Conservation (phyloP, 495 filamentous ascomycete genomes). For the Echria macrotheca region DNA sequence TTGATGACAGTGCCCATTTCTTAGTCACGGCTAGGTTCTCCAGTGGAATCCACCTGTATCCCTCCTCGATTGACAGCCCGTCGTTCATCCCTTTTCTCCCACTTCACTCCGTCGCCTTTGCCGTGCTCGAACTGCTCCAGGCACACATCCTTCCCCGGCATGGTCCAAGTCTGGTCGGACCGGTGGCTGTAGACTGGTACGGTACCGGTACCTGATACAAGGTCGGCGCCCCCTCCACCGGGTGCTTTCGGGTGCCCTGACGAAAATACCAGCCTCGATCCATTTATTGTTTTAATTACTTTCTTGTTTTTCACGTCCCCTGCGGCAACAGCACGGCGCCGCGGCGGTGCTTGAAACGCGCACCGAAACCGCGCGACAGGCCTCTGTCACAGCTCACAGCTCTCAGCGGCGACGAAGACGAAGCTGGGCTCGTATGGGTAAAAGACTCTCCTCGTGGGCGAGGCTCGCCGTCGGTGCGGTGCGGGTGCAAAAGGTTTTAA, state of each 20-base stretch:
- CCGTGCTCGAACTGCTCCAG: too few species aligned
- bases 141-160: too few species aligned
- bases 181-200: not conserved
- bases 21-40: not conserved
- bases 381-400: conserved; percentile 13
- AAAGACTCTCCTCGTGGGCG: conserved; percentile 8
- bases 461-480: not conserved
- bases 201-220: conserved; percentile 6
- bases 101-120: not conserved
- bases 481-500: conserved; percentile 11
- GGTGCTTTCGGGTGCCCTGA: conserved; percentile 16
- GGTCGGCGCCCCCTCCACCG: conserved; percentile 1
- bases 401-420: not conserved
- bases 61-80: not conserved
- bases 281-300: conserved; percentile 1
- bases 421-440: conserved; percentile 7
- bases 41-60: not conserved
- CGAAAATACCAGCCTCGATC: conserved; percentile 3
- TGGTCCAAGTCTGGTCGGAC: too few species aligned
- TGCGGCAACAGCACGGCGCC: not conserved
- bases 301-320: not conserved
- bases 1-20: not conserved
- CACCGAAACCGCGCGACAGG: conserved; percentile 16
- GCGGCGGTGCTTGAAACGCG: conserved; percentile 16
- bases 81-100: not conserved